A percentile compares a stretch with the other conserved stretches of the same genome.
Evolutionary conservation across 257 asterid genomes (phyloP).

Genomic region (Solanum bulbocastanum): DNA sequence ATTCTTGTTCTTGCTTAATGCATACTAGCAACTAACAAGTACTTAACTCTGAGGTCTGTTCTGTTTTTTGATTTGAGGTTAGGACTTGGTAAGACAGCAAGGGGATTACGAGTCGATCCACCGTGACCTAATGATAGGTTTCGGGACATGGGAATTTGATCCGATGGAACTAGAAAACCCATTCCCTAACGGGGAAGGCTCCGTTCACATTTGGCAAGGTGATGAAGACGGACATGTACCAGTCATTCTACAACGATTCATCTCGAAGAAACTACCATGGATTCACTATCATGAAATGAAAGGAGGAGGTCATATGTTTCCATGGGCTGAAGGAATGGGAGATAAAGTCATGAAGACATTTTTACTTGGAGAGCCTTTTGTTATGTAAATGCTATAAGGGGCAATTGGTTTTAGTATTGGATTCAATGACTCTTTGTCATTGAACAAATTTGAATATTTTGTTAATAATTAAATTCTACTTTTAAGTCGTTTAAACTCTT

Average conservation of each 20-base stretch:
- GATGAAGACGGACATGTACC: constrained; percentile 68
- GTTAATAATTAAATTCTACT: neutral
- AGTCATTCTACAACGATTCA: constrained; percentile 47
- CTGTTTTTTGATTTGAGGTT: neutral
- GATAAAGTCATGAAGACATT: constrained; percentile 51
- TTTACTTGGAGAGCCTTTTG: constrained; percentile 22
- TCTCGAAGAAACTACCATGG: constrained; percentile 62
- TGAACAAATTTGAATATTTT: neutral
- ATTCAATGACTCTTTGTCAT: neutral
- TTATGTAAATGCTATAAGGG: neutral
- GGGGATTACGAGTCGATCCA: constrained; percentile 63
- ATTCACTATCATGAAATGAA: constrained; percentile 66
- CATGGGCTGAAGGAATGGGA: constrained; percentile 44
- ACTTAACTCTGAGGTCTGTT: neutral
- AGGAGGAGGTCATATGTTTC: constrained; percentile 72
- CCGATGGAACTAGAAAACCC: constrained; percentile 63
- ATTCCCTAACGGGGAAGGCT: constrained; percentile 39
- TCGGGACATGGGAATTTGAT: constrained; percentile 79
- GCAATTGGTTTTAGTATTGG: neutral
- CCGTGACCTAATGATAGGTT: constrained; percentile 63
- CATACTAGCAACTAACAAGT: neutral
- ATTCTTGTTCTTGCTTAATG: neutral
- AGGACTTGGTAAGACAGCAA: constrained; percentile 52
- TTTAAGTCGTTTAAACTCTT: neutral
- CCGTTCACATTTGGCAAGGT: constrained; percentile 83